These are phyloP conservation scores for Xanthoconium purpureum DNA, from an alignment of 768 basidiomycete species.

Conservation along the genomic window DNA sequence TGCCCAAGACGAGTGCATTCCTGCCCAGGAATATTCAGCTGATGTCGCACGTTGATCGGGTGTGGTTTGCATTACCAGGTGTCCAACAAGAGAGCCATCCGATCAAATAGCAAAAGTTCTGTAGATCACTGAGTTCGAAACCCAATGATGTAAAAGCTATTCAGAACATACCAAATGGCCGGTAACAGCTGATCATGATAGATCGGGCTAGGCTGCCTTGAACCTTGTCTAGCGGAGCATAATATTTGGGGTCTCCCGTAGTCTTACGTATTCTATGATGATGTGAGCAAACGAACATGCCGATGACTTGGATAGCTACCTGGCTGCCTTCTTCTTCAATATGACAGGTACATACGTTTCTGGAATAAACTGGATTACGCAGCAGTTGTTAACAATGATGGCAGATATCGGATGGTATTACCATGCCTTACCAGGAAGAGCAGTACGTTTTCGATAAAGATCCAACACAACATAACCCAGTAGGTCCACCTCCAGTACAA, in stretches of 20 bases:
- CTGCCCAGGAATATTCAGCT: slow-evolving; percentile 17
- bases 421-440: slow-evolving; percentile 46
- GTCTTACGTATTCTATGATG: slow-evolving; percentile 43
- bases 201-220: slow-evolving; percentile 44
- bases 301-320: slow-evolving; percentile 30
- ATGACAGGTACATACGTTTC: slow-evolving; percentile 71
- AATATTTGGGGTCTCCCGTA: slow-evolving; percentile 52
- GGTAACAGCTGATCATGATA: slow-evolving; percentile 58
- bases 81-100: slow-evolving; percentile 74
- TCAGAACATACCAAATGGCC: slow-evolving; percentile 62
- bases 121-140: background rate
- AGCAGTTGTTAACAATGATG: background rate
- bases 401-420: no score
- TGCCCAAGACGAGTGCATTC: slow-evolving; percentile 40
- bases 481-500: slow-evolving; percentile 77
- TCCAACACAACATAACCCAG: slow-evolving; percentile 68
- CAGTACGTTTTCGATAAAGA: slow-evolving; percentile 47
- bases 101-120: slow-evolving; percentile 64
- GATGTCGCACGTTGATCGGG: background rate
- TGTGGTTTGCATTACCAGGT: slow-evolving; percentile 48
- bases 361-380: slow-evolving; percentile 50
- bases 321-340: slow-evolving; percentile 54
- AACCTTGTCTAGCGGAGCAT: slow-evolving; percentile 56
- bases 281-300: background rate
- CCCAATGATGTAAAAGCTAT: no score